Percentiles rank a stretch among this genome's conserved stretches.
Conservation (phyloP, 1,284 basidiomycete genomes). For the Gymnopus androsaceus region DNA sequence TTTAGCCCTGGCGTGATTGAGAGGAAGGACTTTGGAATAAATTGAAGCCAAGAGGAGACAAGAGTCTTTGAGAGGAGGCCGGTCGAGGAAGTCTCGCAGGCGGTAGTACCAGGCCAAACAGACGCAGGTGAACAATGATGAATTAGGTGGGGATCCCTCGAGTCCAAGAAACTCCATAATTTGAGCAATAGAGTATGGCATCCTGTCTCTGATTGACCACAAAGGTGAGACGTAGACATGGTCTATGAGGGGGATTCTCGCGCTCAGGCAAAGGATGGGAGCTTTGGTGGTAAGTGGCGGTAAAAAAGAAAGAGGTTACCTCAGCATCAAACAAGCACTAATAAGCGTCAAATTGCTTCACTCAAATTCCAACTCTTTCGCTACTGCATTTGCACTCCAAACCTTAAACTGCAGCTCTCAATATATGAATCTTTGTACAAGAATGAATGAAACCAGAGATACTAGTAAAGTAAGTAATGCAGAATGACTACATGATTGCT, state of each 20-base stretch:
- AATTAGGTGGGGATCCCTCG: conserved; percentile 47
- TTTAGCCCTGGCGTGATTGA: conserved; percentile 87
- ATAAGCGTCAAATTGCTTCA: no score
- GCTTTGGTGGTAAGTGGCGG: no score
- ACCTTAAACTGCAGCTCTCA: no score
- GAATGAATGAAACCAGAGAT: no score
- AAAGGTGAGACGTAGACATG: conserved; percentile 94
- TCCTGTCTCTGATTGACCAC: conserved; percentile 89
- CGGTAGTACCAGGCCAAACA: conserved; percentile 93
- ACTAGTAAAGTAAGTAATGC: no score
- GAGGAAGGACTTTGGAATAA: conserved; percentile 92
- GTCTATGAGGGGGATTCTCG: conserved; percentile 67
- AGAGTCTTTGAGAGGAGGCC: conserved; percentile 82
- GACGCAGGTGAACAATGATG: conserved; percentile 75
- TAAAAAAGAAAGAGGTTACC: no score
- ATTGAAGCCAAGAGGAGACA: conserved; percentile 92
- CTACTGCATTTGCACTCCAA: no score
- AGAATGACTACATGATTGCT: no score
- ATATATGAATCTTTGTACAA: no score
- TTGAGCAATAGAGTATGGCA: conserved; percentile 90
- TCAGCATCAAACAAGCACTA: no score
- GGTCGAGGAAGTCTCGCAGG: conserved; percentile 85
- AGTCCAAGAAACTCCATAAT: conserved; percentile 91
- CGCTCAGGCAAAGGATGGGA: no score
- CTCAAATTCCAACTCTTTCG: no score